A percentile compares a stretch with the other conserved stretches of the same genome.
Conservation (phyloP, 176 grass and related monocot species). For the Lolium rigidum region DNA sequence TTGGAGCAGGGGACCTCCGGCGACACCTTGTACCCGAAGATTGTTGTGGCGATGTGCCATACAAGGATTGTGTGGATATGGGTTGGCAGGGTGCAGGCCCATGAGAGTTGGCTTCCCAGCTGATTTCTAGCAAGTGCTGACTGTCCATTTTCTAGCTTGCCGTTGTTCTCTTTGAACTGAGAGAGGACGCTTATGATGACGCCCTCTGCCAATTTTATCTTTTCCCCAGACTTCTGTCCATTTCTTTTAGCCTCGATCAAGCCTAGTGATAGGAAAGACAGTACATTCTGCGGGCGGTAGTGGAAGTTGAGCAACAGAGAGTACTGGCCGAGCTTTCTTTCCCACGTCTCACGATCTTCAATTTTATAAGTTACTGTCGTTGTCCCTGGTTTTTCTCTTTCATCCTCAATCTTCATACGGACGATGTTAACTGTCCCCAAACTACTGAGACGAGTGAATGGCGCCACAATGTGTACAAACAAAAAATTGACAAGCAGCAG, state of each 20-base stretch:
- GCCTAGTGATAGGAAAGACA: neutral
- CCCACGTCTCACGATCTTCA: neutral
- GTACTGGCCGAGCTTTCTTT: neutral
- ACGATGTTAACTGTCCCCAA: no score
- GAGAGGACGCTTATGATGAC: conserved; percentile 7
- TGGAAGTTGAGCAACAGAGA: neutral
- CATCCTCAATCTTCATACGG: no score
- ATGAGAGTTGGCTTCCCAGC: no score
- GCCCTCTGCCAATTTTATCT: neutral
- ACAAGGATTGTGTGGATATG: no score
- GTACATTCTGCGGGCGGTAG: neutral
- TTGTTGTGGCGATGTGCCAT: no score
- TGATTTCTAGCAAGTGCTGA: no score
- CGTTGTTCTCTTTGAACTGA: neutral
- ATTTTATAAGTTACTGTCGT: no score
- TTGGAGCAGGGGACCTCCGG: no score
- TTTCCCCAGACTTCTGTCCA: neutral
- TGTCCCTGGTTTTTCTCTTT: no score
- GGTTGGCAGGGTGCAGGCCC: no score
- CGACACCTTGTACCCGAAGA: no score
- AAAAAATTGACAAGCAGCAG: neutral
- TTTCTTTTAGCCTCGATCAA: conserved; percentile 18
- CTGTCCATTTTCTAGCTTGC: no score
- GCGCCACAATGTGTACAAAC: neutral
- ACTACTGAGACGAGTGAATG: neutral